phyloP scores from a whole-genome alignment of 2,329 filamentous ascomycete species.

The Lachnellula occidentalis region DNA sequence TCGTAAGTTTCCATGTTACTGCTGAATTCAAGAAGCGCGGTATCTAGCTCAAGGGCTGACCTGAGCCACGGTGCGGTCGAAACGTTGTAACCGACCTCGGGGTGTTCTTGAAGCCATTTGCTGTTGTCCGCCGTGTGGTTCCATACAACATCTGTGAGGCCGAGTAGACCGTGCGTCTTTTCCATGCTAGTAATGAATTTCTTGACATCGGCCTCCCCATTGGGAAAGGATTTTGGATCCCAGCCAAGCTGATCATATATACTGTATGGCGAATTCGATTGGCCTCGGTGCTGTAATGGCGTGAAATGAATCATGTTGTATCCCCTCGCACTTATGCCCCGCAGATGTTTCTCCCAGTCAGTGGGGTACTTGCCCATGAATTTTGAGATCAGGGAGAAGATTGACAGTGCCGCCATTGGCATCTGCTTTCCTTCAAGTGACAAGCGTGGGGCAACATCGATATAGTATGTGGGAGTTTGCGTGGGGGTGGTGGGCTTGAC shows the following conservation, averaged over 20 bases:
- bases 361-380: constrained; percentile 91
- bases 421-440: constrained; percentile 67
- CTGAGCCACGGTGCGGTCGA: constrained; percentile 78
- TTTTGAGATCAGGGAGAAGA: constrained; percentile 94
- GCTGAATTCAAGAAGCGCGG: constrained; percentile 61
- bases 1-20: constrained; percentile 59
- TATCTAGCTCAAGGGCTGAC: constrained; percentile 72
- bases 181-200: constrained; percentile 77
- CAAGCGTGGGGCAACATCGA: constrained; percentile 84
- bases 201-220: constrained; percentile 76
- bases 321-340: constrained; percentile 80
- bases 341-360: constrained; percentile 86
- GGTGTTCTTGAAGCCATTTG: constrained; percentile 88
- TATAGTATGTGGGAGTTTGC: constrained; percentile 76
- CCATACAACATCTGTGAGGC: constrained; percentile 92
- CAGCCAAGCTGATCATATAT: constrained; percentile 88
- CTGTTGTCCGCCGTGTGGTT: constrained; percentile 98
- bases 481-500: constrained; percentile 48
- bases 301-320: constrained; percentile 99
- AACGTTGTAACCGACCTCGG: constrained; percentile 92
- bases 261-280: constrained; percentile 95
- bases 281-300: constrained; percentile 80
- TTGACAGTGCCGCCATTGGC: constrained; percentile 79
- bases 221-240: constrained; percentile 75
- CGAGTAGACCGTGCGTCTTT: constrained; percentile 75